Percentiles rank a stretch among this genome's conserved stretches.
Conservation (phyloP, 176 grass and related monocot species). For the barley (Hordeum vulgare) region DNA sequence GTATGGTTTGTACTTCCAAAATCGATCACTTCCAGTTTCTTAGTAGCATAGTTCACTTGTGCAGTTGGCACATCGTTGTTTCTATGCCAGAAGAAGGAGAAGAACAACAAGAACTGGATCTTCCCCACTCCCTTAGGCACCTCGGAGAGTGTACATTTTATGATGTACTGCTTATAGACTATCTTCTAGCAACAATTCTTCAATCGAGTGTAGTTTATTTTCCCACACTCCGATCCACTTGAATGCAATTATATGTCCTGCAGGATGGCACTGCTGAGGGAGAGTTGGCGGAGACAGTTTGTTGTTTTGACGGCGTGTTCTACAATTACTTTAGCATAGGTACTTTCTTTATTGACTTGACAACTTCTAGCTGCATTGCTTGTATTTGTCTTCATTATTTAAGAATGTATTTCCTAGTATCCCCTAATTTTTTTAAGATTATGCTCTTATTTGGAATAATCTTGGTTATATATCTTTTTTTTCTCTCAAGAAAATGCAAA, state of each 20-base stretch:
- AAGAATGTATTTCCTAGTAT: conserved; percentile 11
- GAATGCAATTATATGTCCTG: neutral
- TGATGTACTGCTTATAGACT: conserved; percentile 45
- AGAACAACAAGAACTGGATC: conserved; percentile 52
- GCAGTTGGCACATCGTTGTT: conserved; percentile 84
- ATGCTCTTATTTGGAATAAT: conserved; percentile 7
- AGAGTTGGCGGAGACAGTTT: conserved; percentile 62
- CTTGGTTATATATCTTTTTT: neutral
- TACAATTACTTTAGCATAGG: conserved; percentile 99
- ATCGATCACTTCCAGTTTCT: neutral
- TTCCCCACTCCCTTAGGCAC: conserved; percentile 72
- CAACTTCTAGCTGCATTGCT: neutral
- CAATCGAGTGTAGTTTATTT: neutral
- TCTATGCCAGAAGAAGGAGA: conserved; percentile 52
- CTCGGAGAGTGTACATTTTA: conserved; percentile 64
- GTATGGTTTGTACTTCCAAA: neutral
- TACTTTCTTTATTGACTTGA: conserved; percentile 24
- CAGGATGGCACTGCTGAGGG: conserved; percentile 66
- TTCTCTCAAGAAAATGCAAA: too few species aligned
- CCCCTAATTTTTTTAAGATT: neutral
- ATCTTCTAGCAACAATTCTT: neutral
- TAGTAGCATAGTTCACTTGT: conserved; percentile 18
- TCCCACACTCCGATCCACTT: neutral
- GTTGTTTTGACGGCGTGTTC: conserved; percentile 85
- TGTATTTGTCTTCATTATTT: neutral